phyloP scores from a whole-genome alignment of 176 grass and related monocot species.

The Carex cristatella region DNA sequence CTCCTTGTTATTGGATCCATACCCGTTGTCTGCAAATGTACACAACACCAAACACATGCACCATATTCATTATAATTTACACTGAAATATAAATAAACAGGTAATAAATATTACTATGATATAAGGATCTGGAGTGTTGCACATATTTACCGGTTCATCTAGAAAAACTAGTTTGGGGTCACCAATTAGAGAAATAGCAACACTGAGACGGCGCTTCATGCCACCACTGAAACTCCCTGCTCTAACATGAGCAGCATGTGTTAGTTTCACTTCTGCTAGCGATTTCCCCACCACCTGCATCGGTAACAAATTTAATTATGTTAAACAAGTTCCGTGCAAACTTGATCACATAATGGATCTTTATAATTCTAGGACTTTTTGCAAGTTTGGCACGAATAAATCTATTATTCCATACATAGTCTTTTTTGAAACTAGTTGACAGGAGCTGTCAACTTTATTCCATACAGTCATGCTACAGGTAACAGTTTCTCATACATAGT shows the following conservation, averaged over 20 bases:
- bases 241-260: conserved; percentile 66
- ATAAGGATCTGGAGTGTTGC: conserved; percentile 11
- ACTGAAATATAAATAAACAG: background rate
- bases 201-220: conserved; percentile 91
- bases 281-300: conserved; percentile 77
- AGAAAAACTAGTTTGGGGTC: conserved; percentile 93
- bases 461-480: too few species aligned
- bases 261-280: conserved; percentile 85
- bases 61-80: background rate
- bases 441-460: too few species aligned
- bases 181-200: conserved; percentile 85
- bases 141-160: conserved; percentile 68
- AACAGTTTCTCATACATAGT: too few species aligned
- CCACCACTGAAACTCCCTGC: conserved; percentile 92
- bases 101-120: background rate
- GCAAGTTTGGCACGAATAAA: background rate
- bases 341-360: background rate
- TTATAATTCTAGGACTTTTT: background rate
- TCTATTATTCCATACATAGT: background rate
- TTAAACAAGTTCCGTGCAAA: conserved; percentile 5
- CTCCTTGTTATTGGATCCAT: conserved; percentile 99
- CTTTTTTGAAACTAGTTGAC: too few species aligned
- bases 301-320: background rate
- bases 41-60: background rate
- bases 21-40: conserved; percentile 62